phyloP scores from a whole-genome alignment of 139 green algal genomes.

The Haematococcus sp. region DNA sequence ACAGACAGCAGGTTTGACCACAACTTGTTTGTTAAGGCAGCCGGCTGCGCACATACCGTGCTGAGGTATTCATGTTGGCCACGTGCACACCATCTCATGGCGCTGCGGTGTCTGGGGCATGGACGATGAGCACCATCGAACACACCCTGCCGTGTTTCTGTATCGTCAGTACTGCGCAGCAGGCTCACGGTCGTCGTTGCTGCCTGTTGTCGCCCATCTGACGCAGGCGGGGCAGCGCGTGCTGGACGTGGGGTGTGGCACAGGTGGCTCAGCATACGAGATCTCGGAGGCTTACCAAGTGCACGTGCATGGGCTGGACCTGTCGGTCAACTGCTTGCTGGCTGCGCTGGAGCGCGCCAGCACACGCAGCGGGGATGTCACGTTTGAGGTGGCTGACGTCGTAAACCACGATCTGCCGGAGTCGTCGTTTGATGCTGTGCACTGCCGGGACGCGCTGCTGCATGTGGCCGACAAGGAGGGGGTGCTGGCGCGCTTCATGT shows the following conservation, averaged over 20 bases:
- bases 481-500: slow-evolving; percentile 60
- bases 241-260: slow-evolving; percentile 80
- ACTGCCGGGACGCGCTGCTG: slow-evolving; percentile 72
- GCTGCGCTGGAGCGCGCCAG: slow-evolving; percentile 60
- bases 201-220: too few relatives aligned
- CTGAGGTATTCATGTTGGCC: too few relatives aligned
- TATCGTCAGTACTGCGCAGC: too few relatives aligned
- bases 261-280: slow-evolving; percentile 38
- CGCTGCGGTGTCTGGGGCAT: too few relatives aligned
- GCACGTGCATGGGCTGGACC: slow-evolving; percentile 79
- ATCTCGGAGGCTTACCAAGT: slow-evolving; percentile 48
- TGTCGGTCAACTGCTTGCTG: slow-evolving; percentile 82
- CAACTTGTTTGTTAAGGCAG: too few relatives aligned
- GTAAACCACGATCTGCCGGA: slow-evolving; percentile 39
- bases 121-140: too few relatives aligned
- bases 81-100: too few relatives aligned
- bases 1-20: too few relatives aligned
- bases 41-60: too few relatives aligned
- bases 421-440: slow-evolving; percentile 66
- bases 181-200: too few relatives aligned
- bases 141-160: too few relatives aligned
- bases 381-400: slow-evolving; percentile 81
- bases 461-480: slow-evolving; percentile 79
- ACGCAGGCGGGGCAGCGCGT: slow-evolving; percentile 40
- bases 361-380: slow-evolving; percentile 40